Evolutionary conservation across 805 yeast species (phyloP).

Genomic region (Saccharomycodes ludwigii): DNA sequence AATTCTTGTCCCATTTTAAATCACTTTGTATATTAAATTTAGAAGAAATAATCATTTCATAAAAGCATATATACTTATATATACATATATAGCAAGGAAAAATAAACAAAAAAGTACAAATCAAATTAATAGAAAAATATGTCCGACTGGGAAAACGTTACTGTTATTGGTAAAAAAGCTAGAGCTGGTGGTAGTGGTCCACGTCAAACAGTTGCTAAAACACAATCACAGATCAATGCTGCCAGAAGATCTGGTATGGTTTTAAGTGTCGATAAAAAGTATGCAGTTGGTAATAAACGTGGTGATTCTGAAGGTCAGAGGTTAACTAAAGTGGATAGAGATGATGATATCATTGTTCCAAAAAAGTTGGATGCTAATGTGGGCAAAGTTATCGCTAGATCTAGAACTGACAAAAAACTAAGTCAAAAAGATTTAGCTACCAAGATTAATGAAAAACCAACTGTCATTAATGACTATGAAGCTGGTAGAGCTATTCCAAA

Average conservation of each 20-base stretch:
- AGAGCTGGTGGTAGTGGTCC: constrained; percentile 85
- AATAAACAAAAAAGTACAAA: background rate
- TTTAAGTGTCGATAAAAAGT: constrained; percentile 87
- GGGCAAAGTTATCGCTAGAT: constrained; percentile 77
- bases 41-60: too few species aligned
- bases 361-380: constrained; percentile 75
- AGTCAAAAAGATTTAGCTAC: constrained; percentile 97
- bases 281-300: constrained; percentile 46
- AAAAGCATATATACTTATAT: too few species aligned
- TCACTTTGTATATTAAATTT: too few species aligned
- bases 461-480: constrained; percentile 90
- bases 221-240: constrained; percentile 70
- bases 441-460: constrained; percentile 90
- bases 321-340: constrained; percentile 83
- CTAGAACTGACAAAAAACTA: constrained; percentile 75
- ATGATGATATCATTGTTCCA: constrained; percentile 87
- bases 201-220: constrained; percentile 69
- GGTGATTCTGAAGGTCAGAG: constrained; percentile 88
- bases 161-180: constrained; percentile 81
- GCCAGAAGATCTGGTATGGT: constrained; percentile 91
- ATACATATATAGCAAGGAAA: too few species aligned
- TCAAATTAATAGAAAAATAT: constrained; percentile 12
- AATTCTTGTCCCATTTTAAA: too few species aligned
- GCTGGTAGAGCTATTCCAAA: constrained; percentile 94
- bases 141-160: constrained; percentile 88